phyloP scores from a whole-genome alignment of 768 basidiomycete genomes.

The Leccinum obscurum region DNA sequence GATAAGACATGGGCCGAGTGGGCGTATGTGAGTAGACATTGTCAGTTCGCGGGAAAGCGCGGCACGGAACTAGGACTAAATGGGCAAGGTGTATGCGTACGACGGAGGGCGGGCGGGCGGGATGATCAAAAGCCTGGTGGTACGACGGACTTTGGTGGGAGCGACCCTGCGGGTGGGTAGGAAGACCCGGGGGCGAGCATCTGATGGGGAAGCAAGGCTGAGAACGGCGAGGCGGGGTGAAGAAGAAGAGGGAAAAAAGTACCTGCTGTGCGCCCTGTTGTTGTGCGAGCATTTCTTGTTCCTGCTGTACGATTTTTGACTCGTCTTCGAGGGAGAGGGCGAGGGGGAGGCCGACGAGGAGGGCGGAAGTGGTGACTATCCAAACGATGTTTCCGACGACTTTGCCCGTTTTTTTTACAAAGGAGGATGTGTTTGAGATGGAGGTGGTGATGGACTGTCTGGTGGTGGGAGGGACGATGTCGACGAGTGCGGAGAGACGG shows the following conservation, averaged over 20 bases:
- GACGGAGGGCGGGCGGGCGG: background rate
- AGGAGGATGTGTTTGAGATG: slow-evolving; percentile 57
- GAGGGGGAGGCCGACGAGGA: slow-evolving; percentile 91
- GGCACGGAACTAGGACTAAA: slow-evolving; percentile 16
- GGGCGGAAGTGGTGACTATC: slow-evolving; percentile 91
- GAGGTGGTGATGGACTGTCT: slow-evolving; percentile 71
- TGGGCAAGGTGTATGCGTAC: background rate
- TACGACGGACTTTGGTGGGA: slow-evolving; percentile 57
- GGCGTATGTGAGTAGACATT: slow-evolving; percentile 10
- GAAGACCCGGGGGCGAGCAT: slow-evolving; percentile 67
- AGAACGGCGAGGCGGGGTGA: slow-evolving; percentile 6
- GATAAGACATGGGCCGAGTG: slow-evolving; percentile 26
- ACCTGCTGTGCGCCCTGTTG: slow-evolving; percentile 93
- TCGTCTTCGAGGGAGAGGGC: slow-evolving; percentile 95
- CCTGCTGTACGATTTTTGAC: slow-evolving; percentile 90
- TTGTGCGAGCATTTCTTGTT: slow-evolving; percentile 91
- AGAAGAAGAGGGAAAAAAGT: slow-evolving; percentile 24
- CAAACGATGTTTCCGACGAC: slow-evolving; percentile 87
- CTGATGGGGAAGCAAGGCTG: slow-evolving; percentile 39
- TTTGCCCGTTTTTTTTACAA: slow-evolving; percentile 67
- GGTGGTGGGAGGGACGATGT: slow-evolving; percentile 93
- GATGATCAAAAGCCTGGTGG: slow-evolving; percentile 77
- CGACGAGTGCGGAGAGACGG: slow-evolving; percentile 87
- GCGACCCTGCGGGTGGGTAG: slow-evolving; percentile 50
- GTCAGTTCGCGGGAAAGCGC: slow-evolving; percentile 14